Percentiles rank a stretch among this genome's conserved stretches.
Conservation (phyloP, 108 stramenopile species). For the Conticribra weissflogii region DNA sequence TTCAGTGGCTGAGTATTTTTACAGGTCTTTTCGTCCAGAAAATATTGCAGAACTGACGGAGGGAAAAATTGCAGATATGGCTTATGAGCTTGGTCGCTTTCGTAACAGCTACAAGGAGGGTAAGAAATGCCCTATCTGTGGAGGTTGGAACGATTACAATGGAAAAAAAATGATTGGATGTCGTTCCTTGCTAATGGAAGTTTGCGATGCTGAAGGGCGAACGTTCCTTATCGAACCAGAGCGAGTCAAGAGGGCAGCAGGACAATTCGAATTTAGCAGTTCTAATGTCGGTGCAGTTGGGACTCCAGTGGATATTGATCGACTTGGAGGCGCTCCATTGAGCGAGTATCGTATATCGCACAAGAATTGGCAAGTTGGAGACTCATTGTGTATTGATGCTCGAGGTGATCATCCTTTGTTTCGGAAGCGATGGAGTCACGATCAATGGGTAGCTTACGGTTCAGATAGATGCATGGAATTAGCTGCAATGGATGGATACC, state of each 20-base stretch:
- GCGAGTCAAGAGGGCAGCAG: conserved; percentile 42
- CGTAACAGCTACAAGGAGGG: conserved; percentile 40
- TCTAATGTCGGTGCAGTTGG: conserved; percentile 9
- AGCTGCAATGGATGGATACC: conserved; percentile 14
- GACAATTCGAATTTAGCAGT: conserved; percentile 10
- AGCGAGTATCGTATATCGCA: conserved; percentile 38
- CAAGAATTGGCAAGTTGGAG: conserved; percentile 48
- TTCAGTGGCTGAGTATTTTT: conserved; percentile 53
- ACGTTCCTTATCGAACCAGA: conserved; percentile 56
- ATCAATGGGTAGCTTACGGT: conserved; percentile 44
- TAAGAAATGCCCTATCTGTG: conserved; percentile 53
- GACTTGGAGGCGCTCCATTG: conserved; percentile 44
- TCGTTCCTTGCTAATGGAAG: conserved; percentile 40
- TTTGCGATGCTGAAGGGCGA: conserved; percentile 18
- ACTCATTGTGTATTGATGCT: conserved; percentile 50
- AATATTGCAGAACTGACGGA: conserved; percentile 57
- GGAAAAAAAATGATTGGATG: conserved; percentile 30
- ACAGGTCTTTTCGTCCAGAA: conserved; percentile 27
- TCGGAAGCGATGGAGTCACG: conserved; percentile 32
- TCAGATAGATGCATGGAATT: conserved; percentile 43
- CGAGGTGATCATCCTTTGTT: conserved; percentile 56
- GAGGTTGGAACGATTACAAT: conserved; percentile 37
- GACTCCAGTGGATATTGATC: conserved; percentile 31
- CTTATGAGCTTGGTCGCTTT: conserved; percentile 56
- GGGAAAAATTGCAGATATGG: conserved; percentile 44